phyloP scores from a whole-genome alignment of 2,329 filamentous ascomycete species.

The Arthrobotrys musiformis region DNA sequence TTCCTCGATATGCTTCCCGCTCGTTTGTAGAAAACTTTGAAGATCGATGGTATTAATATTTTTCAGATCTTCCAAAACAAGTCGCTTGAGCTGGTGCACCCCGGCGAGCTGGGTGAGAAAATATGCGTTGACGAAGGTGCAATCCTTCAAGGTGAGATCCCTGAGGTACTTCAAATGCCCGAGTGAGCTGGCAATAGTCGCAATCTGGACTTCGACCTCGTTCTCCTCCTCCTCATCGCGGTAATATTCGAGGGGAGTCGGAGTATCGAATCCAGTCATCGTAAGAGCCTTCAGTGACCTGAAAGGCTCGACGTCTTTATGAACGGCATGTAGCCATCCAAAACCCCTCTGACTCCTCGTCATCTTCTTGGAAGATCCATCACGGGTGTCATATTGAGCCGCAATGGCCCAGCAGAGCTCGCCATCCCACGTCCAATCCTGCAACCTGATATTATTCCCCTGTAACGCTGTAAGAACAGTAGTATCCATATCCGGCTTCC shows the following conservation, averaged over 20 bases:
- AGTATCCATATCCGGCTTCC: slow-evolving; percentile 24
- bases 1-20: slow-evolving; percentile 35
- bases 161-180: slow-evolving; percentile 40
- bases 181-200: slow-evolving; percentile 35
- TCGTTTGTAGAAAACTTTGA: slow-evolving; percentile 15
- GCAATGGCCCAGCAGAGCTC: slow-evolving; percentile 18
- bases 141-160: slow-evolving; percentile 20
- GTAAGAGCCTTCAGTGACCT: slow-evolving; percentile 30
- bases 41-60: slow-evolving; percentile 14
- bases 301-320: slow-evolving; percentile 34
- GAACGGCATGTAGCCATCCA: slow-evolving; percentile 37
- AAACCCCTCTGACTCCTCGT: slow-evolving; percentile 1
- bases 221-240: not conserved
- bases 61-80: slow-evolving; percentile 17
- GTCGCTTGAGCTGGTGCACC: slow-evolving; percentile 22
- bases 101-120: slow-evolving; percentile 37
- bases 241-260: not conserved
- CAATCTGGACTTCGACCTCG: slow-evolving; percentile 4
- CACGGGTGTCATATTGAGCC: slow-evolving; percentile 15
- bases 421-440: slow-evolving; percentile 41
- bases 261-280: slow-evolving; percentile 18
- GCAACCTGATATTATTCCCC: slow-evolving; percentile 11
- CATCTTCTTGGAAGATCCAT: slow-evolving; percentile 3
- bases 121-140: slow-evolving; percentile 35
- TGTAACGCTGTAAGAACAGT: slow-evolving; percentile 10